These are phyloP conservation scores for Boletus huronensis DNA, from an alignment of 768 basidiomycete genomes.

Conservation along the genomic window DNA sequence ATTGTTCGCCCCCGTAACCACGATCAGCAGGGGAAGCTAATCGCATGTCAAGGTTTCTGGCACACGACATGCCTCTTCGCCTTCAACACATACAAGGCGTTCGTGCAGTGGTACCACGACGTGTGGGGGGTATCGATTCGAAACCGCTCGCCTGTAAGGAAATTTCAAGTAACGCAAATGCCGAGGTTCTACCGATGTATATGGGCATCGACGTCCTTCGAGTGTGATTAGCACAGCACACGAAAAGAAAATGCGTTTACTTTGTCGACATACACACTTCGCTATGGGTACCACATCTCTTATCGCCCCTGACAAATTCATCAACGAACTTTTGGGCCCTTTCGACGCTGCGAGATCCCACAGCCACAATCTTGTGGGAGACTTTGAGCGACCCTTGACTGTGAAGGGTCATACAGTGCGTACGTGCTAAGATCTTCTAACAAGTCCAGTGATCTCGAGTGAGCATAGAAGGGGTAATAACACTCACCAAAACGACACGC, in stretches of 20 bases:
- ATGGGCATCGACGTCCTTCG: neutral
- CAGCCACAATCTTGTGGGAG: neutral
- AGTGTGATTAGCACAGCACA: neutral
- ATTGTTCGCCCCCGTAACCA: neutral
- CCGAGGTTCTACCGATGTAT: neutral
- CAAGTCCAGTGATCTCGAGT: neutral
- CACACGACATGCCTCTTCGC: neutral
- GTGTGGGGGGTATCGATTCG: neutral
- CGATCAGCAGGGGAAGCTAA: neutral
- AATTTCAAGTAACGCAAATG: neutral
- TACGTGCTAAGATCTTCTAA: neutral
- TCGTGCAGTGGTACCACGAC: neutral
- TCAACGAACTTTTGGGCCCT: neutral
- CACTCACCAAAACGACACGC: conserved; percentile 32
- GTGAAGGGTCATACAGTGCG: too few species aligned
- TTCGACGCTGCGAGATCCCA: neutral
- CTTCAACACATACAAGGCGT: neutral
- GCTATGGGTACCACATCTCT: neutral
- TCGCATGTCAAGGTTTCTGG: neutral
- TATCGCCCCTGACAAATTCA: neutral
- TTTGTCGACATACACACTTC: neutral
- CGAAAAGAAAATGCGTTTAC: neutral
- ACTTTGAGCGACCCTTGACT: neutral
- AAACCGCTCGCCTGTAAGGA: too few species aligned
- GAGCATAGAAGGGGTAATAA: neutral